Evolutionary conservation across 2,329 filamentous ascomycete genomes (phyloP).

Genomic region (Ophiosphaerella narmari): DNA sequence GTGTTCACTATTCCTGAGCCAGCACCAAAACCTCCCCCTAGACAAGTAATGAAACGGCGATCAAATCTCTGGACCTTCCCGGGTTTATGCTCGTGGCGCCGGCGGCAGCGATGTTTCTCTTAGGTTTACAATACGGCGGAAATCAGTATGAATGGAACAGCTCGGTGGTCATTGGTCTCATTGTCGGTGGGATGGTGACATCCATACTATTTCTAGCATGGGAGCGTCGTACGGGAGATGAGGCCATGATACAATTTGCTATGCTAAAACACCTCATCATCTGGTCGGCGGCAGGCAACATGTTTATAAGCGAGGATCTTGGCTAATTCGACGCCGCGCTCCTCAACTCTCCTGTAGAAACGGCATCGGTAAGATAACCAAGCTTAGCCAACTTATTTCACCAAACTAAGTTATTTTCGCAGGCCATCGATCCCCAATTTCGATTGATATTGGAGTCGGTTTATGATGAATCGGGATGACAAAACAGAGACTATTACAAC

Average conservation of each 20-base stretch:
- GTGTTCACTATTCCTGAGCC: slow-evolving; percentile 46
- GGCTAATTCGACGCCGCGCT: not conserved
- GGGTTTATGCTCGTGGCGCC: slow-evolving; percentile 53
- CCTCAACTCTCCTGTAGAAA: not conserved
- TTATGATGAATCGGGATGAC: not conserved
- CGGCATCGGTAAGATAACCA: not conserved
- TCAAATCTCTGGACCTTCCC: slow-evolving; percentile 57
- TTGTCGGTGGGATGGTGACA: slow-evolving; percentile 51
- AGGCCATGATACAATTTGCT: slow-evolving; percentile 64
- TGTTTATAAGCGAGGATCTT: slow-evolving; percentile 44
- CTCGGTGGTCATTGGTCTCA: slow-evolving; percentile 56
- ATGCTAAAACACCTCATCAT: slow-evolving; percentile 14
- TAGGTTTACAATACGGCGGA: slow-evolving; percentile 58
- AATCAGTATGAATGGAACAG: slow-evolving; percentile 55
- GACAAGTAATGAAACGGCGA: slow-evolving; percentile 48
- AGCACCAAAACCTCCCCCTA: slow-evolving; percentile 55
- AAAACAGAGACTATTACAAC: too few relatives aligned
- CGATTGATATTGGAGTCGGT: not conserved
- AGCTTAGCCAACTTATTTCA: too few relatives aligned
- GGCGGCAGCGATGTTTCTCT: slow-evolving; percentile 53
- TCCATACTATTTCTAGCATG: slow-evolving; percentile 56
- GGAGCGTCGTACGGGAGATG: slow-evolving; percentile 62
- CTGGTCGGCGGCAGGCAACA: slow-evolving; percentile 43
- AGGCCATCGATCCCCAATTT: not conserved
- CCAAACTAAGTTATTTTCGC: too few relatives aligned